Base-by-base conservation (phyloP, 2,329 filamentous ascomycete genomes). In the Aspergillus candidus region DNA sequence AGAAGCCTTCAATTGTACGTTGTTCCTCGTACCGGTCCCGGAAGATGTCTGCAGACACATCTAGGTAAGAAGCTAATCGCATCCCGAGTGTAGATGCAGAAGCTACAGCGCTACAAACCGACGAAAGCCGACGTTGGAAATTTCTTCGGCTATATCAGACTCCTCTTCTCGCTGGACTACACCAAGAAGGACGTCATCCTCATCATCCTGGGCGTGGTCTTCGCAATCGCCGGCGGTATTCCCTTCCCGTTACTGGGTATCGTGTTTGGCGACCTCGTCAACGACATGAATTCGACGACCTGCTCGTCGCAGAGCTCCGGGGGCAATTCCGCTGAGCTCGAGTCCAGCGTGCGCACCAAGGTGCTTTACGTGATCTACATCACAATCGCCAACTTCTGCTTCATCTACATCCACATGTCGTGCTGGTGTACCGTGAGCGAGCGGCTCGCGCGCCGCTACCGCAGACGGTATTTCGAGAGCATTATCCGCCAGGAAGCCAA, bases 361-460 rank as follows among this genome's bases (percentile, higher is more conserved):
- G 75, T 86, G 35, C 61, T 84, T 57, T 60, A 75, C 40, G 67
- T 85, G 14, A 74, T 83, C 15, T 83, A 82, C 58, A 75, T 86
- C 34, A 78, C 78, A 18, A 77, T 83, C 40, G 81, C 74, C 35
- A 76, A 77, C 47, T 81, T 86, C 52, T 70, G 72, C 39, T 69
- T 78, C 51, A 82, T 86, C 49, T 87, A 85, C 60, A 69, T 74
- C 43, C 78, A 86, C 56, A 72, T 80, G 32, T 69, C 77, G 11
- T 82, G 76, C 50, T 86, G 81, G 81, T 79, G 73, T 51, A 67
- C 84, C 47, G 72, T 78, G 42, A 80, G 80, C 43, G 79, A 81
- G 50, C 75, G 82, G 4, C 69, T 86, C 8, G 79, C 79, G 34
- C 77, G 79, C 48, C 75, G 82, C 14, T 67, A 85, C 37, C 75